Evolutionary conservation across 1,284 basidiomycete species (phyloP).

Genomic region (Ustilago tritici): DNA sequence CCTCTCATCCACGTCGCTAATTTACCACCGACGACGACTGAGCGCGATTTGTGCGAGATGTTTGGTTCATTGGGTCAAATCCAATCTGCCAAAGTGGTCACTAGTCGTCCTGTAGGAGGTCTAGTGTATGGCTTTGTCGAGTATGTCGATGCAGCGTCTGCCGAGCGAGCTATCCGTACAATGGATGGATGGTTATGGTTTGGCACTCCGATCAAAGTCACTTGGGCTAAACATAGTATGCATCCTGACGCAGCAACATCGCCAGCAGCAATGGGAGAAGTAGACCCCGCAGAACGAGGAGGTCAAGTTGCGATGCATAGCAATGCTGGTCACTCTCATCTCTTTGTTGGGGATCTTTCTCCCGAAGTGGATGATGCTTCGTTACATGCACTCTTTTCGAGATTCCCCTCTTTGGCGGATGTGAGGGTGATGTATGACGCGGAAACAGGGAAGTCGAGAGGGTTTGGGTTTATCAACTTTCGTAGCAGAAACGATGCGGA

Average conservation of each 20-base stretch:
- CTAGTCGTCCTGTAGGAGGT: constrained; percentile 80
- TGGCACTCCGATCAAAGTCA: constrained; percentile 76
- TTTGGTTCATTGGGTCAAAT: constrained; percentile 95
- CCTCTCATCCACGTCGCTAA: constrained; percentile 69
- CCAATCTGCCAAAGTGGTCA: constrained; percentile 97
- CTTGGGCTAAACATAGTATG: constrained; percentile 63
- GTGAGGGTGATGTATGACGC: constrained; percentile 99
- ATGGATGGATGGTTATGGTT: constrained; percentile 98
- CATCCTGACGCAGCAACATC: constrained; percentile 29
- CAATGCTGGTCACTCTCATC: constrained; percentile 86
- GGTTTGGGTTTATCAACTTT: constrained; percentile 92
- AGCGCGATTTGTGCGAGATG: constrained; percentile 85
- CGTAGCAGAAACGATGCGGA: constrained; percentile 97
- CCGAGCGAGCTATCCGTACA: constrained; percentile 94
- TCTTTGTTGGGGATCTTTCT: constrained; percentile 97
- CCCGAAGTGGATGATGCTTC: constrained; percentile 99
- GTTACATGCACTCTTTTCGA: constrained; percentile 91
- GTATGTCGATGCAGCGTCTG: constrained; percentile 91
- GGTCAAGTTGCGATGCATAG: constrained; percentile 73
- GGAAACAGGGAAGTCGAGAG: constrained; percentile 96
- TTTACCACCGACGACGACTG: constrained; percentile 85
- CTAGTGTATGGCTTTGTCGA: constrained; percentile 99
- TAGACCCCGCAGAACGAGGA: background rate
- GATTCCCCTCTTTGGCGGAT: constrained; percentile 93
- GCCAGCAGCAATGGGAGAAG: background rate